Conservation (phyloP, 345 rosid genomes). For the Brassica carinata region DNA sequence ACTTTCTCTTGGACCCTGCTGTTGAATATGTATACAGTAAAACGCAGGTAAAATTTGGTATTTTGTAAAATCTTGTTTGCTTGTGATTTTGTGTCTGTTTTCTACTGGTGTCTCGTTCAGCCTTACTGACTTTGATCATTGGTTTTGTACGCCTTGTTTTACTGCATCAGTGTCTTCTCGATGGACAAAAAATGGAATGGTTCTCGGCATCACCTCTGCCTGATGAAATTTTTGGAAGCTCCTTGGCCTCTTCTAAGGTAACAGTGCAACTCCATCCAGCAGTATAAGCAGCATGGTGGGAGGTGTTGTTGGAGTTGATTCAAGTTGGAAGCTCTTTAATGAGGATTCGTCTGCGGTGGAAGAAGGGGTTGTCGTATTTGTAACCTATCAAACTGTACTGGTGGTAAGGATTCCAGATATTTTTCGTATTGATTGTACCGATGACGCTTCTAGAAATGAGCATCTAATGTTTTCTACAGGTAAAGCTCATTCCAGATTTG, state of each 20-base stretch:
- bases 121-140: conserved; percentile 30
- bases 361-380: conserved; percentile 98
- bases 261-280: conserved; percentile 58
- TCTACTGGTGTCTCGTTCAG: conserved; percentile 17
- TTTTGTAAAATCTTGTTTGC: conserved; percentile 20
- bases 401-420: conserved; percentile 86
- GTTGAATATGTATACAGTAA: conserved; percentile 78
- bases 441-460: conserved; percentile 40
- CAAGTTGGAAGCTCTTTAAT: conserved; percentile 92
- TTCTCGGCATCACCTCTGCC: conserved; percentile 81
- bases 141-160: conserved; percentile 36
- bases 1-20: conserved; percentile 75
- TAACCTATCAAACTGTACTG: conserved; percentile 89
- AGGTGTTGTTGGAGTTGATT: conserved; percentile 96
- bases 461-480: conserved; percentile 52
- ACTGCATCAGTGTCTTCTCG: conserved; percentile 79
- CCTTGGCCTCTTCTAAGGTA: conserved; percentile 57
- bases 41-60: conserved; percentile 60
- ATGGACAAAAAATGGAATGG: conserved; percentile 89
- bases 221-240: conserved; percentile 69
- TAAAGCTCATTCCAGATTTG: conserved; percentile 77
- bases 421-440: conserved; percentile 44
- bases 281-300: conserved; percentile 97
- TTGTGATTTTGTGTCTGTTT: conserved; percentile 28
- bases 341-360: conserved; percentile 79